phyloP scores from a whole-genome alignment of 768 basidiomycete species.

The Lactarius akahatsu region DNA sequence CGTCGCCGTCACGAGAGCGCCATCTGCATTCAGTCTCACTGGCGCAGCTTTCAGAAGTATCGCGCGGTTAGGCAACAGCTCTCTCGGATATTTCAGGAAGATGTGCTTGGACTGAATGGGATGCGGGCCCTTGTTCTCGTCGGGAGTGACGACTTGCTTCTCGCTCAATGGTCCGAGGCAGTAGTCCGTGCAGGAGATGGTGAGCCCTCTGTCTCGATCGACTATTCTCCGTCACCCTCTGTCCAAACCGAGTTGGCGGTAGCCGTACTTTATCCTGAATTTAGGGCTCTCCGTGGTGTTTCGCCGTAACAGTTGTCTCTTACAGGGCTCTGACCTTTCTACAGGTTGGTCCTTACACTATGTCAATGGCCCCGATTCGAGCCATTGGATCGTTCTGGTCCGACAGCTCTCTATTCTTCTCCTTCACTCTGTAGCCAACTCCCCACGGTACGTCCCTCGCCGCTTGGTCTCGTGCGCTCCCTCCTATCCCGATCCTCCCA shows the following conservation, averaged over 20 bases:
- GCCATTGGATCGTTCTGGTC: constrained; percentile 64
- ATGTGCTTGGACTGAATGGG: constrained; percentile 54
- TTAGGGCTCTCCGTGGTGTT: no score
- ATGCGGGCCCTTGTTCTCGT: constrained; percentile 66
- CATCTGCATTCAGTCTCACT: constrained; percentile 65
- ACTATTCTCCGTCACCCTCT: neutral
- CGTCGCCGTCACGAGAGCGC: constrained; percentile 60
- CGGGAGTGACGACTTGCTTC: constrained; percentile 47
- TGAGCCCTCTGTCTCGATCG: constrained; percentile 27
- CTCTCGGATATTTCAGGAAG: constrained; percentile 48
- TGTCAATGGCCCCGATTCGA: constrained; percentile 39
- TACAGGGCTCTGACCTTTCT: constrained; percentile 31
- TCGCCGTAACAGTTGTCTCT: neutral
- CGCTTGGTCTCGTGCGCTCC: constrained; percentile 3
- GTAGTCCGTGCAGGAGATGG: constrained; percentile 36
- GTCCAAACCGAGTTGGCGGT: neutral
- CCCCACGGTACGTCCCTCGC: constrained; percentile 47
- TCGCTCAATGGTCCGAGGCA: constrained; percentile 48
- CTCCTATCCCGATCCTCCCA: neutral
- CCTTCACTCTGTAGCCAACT: constrained; percentile 49
- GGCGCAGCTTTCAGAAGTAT: constrained; percentile 52
- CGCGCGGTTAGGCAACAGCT: constrained; percentile 46
- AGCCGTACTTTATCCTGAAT: neutral
- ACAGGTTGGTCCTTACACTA: constrained; percentile 45
- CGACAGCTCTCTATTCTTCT: constrained; percentile 49